These are phyloP conservation scores for Erysimum pusillum DNA, from an alignment of 441 rosid species.

Conservation along the genomic window DNA sequence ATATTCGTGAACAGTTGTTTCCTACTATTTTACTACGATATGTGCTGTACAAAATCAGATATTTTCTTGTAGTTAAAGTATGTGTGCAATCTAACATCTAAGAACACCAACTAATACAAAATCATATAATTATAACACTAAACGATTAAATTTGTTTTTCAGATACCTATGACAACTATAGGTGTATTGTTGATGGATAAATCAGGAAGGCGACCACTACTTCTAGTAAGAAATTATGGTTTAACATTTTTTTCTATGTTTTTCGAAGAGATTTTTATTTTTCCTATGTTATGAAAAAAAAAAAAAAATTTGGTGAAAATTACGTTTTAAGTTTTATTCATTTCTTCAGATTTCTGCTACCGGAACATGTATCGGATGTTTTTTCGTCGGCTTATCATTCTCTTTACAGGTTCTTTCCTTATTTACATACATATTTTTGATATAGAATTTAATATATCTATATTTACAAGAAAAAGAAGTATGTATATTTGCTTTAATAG, in stretches of 20 bases:
- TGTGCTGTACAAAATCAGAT: too few species aligned
- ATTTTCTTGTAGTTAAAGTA: too few species aligned
- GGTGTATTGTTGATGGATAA: slow-evolving; percentile 76
- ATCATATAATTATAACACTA: too few species aligned
- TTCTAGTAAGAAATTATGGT: slow-evolving; percentile 59
- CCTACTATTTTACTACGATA: too few species aligned
- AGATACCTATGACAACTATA: slow-evolving; percentile 77
- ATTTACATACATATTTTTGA: background rate
- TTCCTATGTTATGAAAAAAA: background rate
- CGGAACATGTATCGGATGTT: slow-evolving; percentile 78
- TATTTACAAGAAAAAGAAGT: background rate
- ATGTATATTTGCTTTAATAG: background rate
- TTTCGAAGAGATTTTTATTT: background rate
- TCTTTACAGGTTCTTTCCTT: slow-evolving; percentile 54
- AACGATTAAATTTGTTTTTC: slow-evolving; percentile 33
- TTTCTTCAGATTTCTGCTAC: slow-evolving; percentile 72
- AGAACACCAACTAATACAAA: too few species aligned
- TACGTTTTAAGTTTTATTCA: background rate
- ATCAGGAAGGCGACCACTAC: slow-evolving; percentile 75
- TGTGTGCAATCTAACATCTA: background rate
- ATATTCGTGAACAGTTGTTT: too few species aligned
- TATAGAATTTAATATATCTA: background rate
- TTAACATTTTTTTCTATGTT: background rate
- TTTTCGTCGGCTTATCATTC: slow-evolving; percentile 66
- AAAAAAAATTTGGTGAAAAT: too few species aligned